Evolutionary conservation across 2,329 filamentous ascomycete species (phyloP).

Genomic region (Alternaria burnsii): DNA sequence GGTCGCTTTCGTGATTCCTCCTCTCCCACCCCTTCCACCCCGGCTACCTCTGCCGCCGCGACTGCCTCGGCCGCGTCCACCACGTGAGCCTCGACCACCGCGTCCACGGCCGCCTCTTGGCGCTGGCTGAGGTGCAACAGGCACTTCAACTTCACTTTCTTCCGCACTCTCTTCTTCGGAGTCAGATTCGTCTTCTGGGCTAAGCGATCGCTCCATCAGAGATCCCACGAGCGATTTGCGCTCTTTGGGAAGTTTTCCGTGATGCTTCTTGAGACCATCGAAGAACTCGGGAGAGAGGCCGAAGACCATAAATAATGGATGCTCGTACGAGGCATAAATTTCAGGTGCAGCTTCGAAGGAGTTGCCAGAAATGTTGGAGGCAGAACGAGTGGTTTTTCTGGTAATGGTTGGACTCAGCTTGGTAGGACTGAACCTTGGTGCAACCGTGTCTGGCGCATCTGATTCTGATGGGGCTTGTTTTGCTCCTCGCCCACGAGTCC

Average conservation of each 20-base stretch:
- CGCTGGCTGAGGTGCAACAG: conserved; percentile 28
- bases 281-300: conserved; percentile 46
- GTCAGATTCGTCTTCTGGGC: conserved; percentile 29
- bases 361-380: conserved; percentile 48
- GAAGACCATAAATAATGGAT: conserved; percentile 46
- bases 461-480: conserved; percentile 41
- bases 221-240: conserved; percentile 28
- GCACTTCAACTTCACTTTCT: conserved; percentile 38
- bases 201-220: conserved; percentile 21
- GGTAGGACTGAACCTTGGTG: conserved; percentile 36
- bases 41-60: conserved; percentile 39
- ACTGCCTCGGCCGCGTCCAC: conserved; percentile 39
- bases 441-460: conserved; percentile 37
- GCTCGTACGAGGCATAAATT: conserved; percentile 44
- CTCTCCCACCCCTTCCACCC: conserved; percentile 38
- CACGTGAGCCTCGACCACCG: conserved; percentile 40
- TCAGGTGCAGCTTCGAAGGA: conserved; percentile 39
- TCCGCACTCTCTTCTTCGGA: conserved; percentile 30
- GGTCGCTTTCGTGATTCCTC: conserved; percentile 27
- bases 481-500: conserved; percentile 45
- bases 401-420: conserved; percentile 38
- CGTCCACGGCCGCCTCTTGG: conserved; percentile 37
- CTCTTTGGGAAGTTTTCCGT: conserved; percentile 37
- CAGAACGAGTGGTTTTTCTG: conserved; percentile 48
- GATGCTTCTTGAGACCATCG: conserved; percentile 39